Conservation (phyloP, 257 asterid genomes). For the Datura wrightii region DNA sequence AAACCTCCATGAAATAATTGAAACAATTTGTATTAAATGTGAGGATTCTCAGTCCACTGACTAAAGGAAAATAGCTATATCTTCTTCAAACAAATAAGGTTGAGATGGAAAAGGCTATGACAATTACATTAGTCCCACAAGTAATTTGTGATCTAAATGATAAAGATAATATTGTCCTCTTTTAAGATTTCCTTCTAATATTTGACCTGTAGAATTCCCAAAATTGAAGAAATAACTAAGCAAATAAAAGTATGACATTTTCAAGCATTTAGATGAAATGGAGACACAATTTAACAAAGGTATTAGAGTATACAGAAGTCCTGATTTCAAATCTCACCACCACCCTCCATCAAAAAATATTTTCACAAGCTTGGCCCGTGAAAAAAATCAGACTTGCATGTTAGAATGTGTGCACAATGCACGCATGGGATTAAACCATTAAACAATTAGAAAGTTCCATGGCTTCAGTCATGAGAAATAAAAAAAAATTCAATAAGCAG, state of each 20-base stretch:
- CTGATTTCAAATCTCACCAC: slow-evolving; percentile 13
- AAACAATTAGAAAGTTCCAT: background rate
- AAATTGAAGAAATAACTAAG: slow-evolving; percentile 22
- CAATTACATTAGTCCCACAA: background rate
- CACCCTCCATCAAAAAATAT: slow-evolving; percentile 16
- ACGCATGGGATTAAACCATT: background rate
- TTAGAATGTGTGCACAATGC: background rate
- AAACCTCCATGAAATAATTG: slow-evolving; percentile 1
- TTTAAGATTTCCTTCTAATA: background rate
- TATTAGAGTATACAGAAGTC: no score
- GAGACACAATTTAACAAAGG: no score
- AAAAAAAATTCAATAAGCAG: background rate
- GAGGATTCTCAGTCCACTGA: background rate
- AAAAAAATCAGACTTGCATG: background rate
- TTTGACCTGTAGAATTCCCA: background rate
- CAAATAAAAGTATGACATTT: background rate
- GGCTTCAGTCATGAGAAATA: slow-evolving; percentile 16
- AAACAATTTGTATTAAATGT: background rate
- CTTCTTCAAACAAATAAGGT: slow-evolving; percentile 13
- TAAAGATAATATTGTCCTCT: background rate
- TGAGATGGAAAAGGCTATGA: background rate
- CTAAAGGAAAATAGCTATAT: background rate
- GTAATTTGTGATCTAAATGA: background rate
- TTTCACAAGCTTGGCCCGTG: background rate
- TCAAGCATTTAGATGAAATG: background rate